A percentile compares a stretch with the other conserved stretches of the same genome.
These are phyloP conservation scores for Acer yangbiense DNA, from an alignment of 345 rosid species.

Conservation along the genomic window DNA sequence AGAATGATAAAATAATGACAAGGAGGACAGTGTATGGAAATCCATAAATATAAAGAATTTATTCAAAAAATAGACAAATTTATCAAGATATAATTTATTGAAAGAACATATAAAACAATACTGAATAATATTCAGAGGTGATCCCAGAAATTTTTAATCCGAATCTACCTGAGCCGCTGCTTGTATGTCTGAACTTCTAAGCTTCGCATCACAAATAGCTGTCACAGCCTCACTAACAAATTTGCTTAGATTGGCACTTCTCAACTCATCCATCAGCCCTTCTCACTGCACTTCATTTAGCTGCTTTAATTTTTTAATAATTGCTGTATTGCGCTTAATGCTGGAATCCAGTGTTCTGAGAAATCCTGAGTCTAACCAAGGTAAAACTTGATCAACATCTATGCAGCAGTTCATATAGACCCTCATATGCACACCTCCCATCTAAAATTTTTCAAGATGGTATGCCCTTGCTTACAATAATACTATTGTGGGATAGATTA, in stretches of 20 bases:
- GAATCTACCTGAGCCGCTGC: constrained; percentile 85
- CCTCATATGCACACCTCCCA: neutral
- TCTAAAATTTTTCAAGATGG: neutral
- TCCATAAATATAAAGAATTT: neutral
- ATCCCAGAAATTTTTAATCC: constrained; percentile 7
- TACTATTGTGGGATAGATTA: neutral
- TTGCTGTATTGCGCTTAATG: constrained; percentile 92
- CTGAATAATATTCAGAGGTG: neutral
- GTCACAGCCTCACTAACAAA: constrained; percentile 96
- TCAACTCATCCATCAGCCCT: constrained; percentile 86
- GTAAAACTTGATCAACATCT: constrained; percentile 31
- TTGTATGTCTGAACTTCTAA: constrained; percentile 85
- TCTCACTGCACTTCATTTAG: constrained; percentile 89
- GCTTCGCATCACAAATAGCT: constrained; percentile 96
- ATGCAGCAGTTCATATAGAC: constrained; percentile 17
- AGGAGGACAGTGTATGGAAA: neutral
- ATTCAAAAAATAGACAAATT: neutral
- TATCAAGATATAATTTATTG: neutral
- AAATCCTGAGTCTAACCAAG: constrained; percentile 60
- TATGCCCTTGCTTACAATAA: neutral
- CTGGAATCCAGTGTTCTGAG: constrained; percentile 94
- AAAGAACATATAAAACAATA: neutral
- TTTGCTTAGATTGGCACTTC: constrained; percentile 83
- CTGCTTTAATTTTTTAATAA: constrained; percentile 88
- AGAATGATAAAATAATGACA: neutral